Evolutionary conservation across 148 eudicot genomes (phyloP).

Genomic region (Mesembryanthemum crystallinum): DNA sequence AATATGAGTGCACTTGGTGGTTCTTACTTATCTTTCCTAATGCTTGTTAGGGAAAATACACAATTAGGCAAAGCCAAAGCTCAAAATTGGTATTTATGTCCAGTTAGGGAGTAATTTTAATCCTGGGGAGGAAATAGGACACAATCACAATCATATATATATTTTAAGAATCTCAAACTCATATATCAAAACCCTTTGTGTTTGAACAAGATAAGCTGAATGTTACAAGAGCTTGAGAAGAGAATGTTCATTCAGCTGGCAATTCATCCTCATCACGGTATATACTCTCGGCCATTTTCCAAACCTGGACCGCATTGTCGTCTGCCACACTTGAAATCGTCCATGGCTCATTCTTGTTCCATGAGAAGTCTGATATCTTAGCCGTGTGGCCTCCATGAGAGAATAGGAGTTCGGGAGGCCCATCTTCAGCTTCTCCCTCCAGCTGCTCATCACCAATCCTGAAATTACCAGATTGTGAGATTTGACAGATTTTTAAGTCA

Average conservation of each 20-base stretch:
- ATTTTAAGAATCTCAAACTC: neutral
- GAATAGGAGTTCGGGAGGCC: slow-evolving; percentile 92
- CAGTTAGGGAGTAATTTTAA: too few species aligned
- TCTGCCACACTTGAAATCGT: slow-evolving; percentile 85
- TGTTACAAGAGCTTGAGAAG: neutral
- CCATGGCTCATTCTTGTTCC: slow-evolving; percentile 93
- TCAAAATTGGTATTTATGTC: too few species aligned
- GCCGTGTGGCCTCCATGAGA: slow-evolving; percentile 98
- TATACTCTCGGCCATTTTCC: slow-evolving; percentile 88
- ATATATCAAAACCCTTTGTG: neutral
- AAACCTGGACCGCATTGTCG: slow-evolving; percentile 80
- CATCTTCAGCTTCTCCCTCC: slow-evolving; percentile 98
- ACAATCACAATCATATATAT: neutral
- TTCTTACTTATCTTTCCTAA: too few species aligned
- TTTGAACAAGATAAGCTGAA: slow-evolving; percentile 3
- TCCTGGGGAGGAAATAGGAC: neutral
- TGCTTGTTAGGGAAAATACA: too few species aligned
- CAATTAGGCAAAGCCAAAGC: too few species aligned
- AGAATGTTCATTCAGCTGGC: slow-evolving; percentile 21
- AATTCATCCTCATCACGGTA: slow-evolving; percentile 68
- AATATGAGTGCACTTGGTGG: too few species aligned
- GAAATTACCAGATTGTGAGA: neutral
- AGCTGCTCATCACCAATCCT: slow-evolving; percentile 95
- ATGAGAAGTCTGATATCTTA: slow-evolving; percentile 94
- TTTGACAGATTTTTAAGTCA: neutral